Evolutionary conservation across 371 early-diverging fungal species (phyloP), one percentile per base, ranked within the genome.

Genomic region (Dinochytrium kinnereticum): DNA sequence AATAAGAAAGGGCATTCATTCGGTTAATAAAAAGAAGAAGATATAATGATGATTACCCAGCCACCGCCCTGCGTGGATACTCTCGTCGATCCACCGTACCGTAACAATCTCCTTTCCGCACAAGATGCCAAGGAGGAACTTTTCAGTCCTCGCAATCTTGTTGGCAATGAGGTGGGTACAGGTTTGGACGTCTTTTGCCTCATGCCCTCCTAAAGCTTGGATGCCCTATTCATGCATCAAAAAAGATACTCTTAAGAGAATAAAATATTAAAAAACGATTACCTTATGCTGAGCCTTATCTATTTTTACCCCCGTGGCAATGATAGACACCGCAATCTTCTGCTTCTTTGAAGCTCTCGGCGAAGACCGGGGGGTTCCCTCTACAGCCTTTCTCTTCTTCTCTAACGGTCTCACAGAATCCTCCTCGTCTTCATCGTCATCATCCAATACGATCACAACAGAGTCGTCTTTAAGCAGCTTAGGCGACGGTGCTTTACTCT

Each of bases 91-190:
- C 80, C 80, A 80, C 10, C 40, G 50, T n/a, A 40, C 24, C 5
- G 71, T 51, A 36, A 80, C 59, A 55, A 80, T 72, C 49, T 64
- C 40, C 36, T 61, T 68, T 13, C 55, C 75, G 36, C 31, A 38
- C 5, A 44, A 39, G 19, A 80, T 38, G 1, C 69, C 74, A 50
- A 64, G 19, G 21, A 80, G 59, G 50, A 80, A 80, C 75, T 80
- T 80, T 55, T 80, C 80, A 13, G 80, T 80, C 33, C 80, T 71
- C 40, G 65, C 73, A 38, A 77, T 53, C 67, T 77, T 76, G 65
- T 30, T 61, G 1, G 77, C 68, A 28, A 80, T 64, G n/a, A 80
- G 33, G 51, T 77, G 77, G 1, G 77, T 75, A 71, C 71, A 74
- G 26, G 31, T 24, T 5, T 38, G 49, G 13, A 76, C 53, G 10